Conservation (phyloP, 257 asterid species). For the Solanum microdontum region DNA sequence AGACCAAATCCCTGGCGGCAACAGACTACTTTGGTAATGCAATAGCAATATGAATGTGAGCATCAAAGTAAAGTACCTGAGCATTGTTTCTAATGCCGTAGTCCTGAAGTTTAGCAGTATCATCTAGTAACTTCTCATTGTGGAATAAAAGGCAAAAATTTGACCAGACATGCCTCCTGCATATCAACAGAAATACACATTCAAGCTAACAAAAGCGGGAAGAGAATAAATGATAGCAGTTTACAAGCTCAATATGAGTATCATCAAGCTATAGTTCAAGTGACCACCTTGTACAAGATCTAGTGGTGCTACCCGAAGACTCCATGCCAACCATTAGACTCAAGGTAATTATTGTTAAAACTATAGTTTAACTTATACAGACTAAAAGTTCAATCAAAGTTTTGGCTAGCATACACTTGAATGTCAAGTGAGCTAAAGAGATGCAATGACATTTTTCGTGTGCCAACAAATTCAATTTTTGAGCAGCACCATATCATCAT, state of each 20-base stretch:
- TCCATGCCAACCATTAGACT: background rate
- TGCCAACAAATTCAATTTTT: background rate
- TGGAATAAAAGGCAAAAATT: conserved; percentile 59
- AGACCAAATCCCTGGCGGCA: background rate
- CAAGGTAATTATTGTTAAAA: background rate
- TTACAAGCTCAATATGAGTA: background rate
- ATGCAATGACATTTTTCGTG: background rate
- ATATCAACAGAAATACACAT: conserved; percentile 7
- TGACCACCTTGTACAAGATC: too few relatives aligned
- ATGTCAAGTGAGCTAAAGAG: background rate
- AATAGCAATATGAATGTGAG: background rate
- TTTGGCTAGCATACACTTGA: background rate
- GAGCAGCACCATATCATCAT: background rate
- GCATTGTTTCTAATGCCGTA: conserved; percentile 66
- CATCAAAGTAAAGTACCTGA: conserved; percentile 38
- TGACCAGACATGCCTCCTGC: conserved; percentile 90
- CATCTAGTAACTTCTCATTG: conserved; percentile 69
- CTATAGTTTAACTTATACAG: background rate
- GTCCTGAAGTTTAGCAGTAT: conserved; percentile 44
- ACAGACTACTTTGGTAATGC: background rate
- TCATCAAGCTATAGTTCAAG: background rate
- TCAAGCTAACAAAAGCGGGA: background rate
- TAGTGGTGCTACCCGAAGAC: too few relatives aligned
- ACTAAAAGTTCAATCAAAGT: background rate
- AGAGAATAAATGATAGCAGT: background rate